Evolutionary conservation across 495 filamentous ascomycete species (phyloP), one percentile per base, ranked within the genome.

Genomic region (Parachaetomium inaequale): DNA sequence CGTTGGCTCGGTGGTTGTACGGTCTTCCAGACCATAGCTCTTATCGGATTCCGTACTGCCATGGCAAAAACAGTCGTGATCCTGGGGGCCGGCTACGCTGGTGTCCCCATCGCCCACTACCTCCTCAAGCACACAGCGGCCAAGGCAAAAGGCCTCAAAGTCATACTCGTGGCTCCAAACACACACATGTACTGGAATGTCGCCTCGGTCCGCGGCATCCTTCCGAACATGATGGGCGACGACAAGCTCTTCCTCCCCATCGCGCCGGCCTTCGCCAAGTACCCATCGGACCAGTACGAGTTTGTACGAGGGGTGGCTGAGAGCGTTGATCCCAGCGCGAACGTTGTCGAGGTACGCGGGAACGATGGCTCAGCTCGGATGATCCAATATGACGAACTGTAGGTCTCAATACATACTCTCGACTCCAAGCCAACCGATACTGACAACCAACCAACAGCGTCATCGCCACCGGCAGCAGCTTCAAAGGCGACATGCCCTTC

Each of bases 51-150:
- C 25, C 32, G 25, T 36, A 29, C 14, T 47, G 57, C 57, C 55
- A 78, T 77, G 77, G 60, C 68, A n/a, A 75, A 73, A 61, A 81
- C 75, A 29, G 67, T 91, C 54, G 75, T 89, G n/a, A 76, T 92
- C 45, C 78, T 90, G 12, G 88, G 88, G 40, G 88, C 79, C 59
- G 83, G 81, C 56, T 78, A 72, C 67, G 80, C 81, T n/a, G 87
- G 87, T 53, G 61, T 88, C 1, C 69, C 73, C 19, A 70, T 85
- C 43, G 82, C 86, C 4, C 85, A 90, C 71, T 79, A 83, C 58
- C 72, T 87, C 40, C 76, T 88, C 17, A 76, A 79, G 51, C 75
- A 82, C 65, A 78, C 72, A 7, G 58, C 78, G 21, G 63, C 74
- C 26, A 68, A 73, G n/a, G 66, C 66, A n/a, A 52, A 61, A 56